Evolutionary conservation across 2,329 filamentous ascomycete species (phyloP), one percentile per base, ranked within the genome.

Genomic region (Verticillium zaregamsianum): DNA sequence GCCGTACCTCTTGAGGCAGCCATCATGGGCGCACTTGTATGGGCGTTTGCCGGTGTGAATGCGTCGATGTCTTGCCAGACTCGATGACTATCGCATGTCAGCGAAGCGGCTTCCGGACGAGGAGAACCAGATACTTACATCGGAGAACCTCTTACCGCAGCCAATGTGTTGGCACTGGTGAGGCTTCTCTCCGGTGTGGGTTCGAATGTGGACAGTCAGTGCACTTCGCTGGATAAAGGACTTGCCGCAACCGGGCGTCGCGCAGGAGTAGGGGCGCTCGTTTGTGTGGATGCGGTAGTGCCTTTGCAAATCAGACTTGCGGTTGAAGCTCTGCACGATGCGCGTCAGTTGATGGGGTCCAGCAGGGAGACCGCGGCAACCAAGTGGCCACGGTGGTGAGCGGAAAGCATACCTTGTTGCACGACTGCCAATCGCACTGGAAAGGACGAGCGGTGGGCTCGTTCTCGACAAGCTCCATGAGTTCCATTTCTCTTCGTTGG

Each of bases 241-340:
- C 76, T 90, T 90, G 55, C 85, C 85, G 69, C 88, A 90, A 6
- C 82, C 84, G 9, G 80, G 79, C 9, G 79, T 83, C 61, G 77
- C 78, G 74, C 87, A 90, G 33, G 81, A 79, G 71, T 89, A 90
- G 11, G 88, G 88, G 23, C 87, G 79, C 73, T 90, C 87, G 70
- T 90, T 90, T 60, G 88, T 90, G 74, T 90, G 88, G 69, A 90
- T 90, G 65, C 88, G 82, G 70, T 88, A 88, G 70, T 90, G 88
- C 70, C 88, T 82, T 69, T 89, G 86, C 63, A 90, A 77, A 68
- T 90, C 88, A 20, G 88, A 90, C 73, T 90, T 90, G 69, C 88
- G 82, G 74, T 90, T 90, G 78, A 90, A 90, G 75, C 85, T 88
- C 88, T 90, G 67, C n/a, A 37, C 60, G 59, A 66, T 52, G 9